These are phyloP conservation scores for Colletotrichum zoysiae DNA, from an alignment of 2,329 filamentous ascomycete species.

Conservation along the genomic window DNA sequence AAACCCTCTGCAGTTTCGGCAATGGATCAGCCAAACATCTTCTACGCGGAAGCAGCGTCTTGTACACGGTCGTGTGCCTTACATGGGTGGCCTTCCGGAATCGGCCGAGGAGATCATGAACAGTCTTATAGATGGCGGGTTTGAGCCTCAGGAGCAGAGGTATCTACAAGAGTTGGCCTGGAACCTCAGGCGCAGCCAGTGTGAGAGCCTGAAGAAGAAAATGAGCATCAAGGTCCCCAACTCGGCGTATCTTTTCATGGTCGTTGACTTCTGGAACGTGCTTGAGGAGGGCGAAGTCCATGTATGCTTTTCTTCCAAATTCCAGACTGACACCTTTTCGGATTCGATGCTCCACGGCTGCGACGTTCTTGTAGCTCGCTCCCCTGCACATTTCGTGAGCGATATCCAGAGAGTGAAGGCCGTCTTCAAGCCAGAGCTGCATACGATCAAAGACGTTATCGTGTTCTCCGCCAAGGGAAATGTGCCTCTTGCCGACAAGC, in stretches of 20 bases:
- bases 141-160: constrained; percentile 61
- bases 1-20: constrained; percentile 62
- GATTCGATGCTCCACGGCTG: constrained; percentile 67
- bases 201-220: constrained; percentile 64
- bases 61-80: constrained; percentile 55
- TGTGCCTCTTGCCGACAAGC: constrained; percentile 73
- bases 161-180: constrained; percentile 64
- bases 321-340: constrained; percentile 66
- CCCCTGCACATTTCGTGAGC: constrained; percentile 76
- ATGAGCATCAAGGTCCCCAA: constrained; percentile 71
- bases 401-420: constrained; percentile 79
- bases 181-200: constrained; percentile 63
- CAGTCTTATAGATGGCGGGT: constrained; percentile 71
- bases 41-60: constrained; percentile 53
- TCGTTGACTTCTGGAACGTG: constrained; percentile 73
- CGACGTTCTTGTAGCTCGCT: constrained; percentile 76
- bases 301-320: constrained; percentile 75
- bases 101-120: constrained; percentile 64
- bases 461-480: constrained; percentile 78
- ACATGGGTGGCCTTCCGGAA: constrained; percentile 64
- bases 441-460: constrained; percentile 80
- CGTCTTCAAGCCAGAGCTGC: constrained; percentile 70
- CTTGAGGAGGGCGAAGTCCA: constrained; percentile 76
- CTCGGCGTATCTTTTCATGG: constrained; percentile 74
- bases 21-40: constrained; percentile 64